These are phyloP conservation scores for Raphidocelis subcapitata DNA, from an alignment of 139 green algal genomes.

Conservation along the genomic window DNA sequence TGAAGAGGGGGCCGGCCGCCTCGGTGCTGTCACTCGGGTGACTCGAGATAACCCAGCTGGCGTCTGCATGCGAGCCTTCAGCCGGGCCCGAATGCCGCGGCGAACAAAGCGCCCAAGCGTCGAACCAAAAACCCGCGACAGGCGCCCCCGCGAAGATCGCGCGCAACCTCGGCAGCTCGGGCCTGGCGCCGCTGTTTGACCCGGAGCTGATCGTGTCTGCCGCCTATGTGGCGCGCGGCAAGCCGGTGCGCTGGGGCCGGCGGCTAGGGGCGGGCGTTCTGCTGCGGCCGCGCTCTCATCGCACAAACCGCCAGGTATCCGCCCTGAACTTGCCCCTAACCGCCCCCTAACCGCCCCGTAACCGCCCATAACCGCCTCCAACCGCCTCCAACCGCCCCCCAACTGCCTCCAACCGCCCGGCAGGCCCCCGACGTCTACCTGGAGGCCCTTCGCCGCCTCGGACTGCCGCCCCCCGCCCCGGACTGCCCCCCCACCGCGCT, in stretches of 20 bases:
- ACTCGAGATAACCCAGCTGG: no score
- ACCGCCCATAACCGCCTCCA: no score
- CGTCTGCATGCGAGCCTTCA: background rate
- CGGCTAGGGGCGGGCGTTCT: background rate
- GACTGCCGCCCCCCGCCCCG: slow-evolving; percentile 14
- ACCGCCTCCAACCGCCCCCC: no score
- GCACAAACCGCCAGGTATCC: background rate
- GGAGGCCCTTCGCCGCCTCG: slow-evolving; percentile 56
- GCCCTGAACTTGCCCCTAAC: background rate
- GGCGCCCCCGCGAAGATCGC: slow-evolving; percentile 68
- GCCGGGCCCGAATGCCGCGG: no score
- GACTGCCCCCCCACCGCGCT: slow-evolving; percentile 29
- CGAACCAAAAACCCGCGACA: background rate
- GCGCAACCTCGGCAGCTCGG: slow-evolving; percentile 56
- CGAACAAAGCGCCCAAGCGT: no score
- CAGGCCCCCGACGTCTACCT: slow-evolving; percentile 75
- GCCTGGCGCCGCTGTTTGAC: slow-evolving; percentile 49
- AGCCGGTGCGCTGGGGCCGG: background rate
- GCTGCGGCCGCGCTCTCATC: slow-evolving; percentile 3
- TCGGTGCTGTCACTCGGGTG: no score
- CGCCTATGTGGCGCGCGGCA: slow-evolving; percentile 7
- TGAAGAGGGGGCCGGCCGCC: no score
- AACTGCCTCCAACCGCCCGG: background rate
- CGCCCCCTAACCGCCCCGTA: background rate
- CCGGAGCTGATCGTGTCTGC: slow-evolving; percentile 29